Evolutionary conservation across 768 basidiomycete genomes (phyloP).

Genomic region (Mrakia gelida): DNA sequence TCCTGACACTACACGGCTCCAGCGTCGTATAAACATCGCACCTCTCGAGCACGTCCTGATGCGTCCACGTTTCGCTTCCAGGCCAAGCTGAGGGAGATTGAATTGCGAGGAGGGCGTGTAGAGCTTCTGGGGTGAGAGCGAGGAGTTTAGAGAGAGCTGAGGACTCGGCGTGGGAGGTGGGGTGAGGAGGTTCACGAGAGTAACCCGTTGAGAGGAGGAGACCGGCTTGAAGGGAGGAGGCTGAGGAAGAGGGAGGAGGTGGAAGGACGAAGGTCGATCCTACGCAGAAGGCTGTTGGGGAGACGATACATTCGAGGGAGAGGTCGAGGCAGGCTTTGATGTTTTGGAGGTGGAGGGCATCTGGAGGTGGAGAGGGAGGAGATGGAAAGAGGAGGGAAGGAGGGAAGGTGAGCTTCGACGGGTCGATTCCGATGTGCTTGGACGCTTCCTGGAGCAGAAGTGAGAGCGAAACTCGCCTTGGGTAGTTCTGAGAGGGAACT

Average conservation of each 20-base stretch:
- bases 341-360: no score
- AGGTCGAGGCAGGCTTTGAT: no score
- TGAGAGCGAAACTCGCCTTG: background rate
- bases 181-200: conserved; percentile 53
- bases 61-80: conserved; percentile 17
- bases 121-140: background rate
- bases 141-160: background rate
- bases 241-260: background rate
- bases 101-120: background rate
- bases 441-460: background rate
- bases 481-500: background rate
- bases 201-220: conserved; percentile 56
- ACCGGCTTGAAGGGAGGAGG: background rate
- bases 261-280: background rate
- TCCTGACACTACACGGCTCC: conserved; percentile 54
- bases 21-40: conserved; percentile 88
- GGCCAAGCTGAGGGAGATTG: conserved; percentile 1
- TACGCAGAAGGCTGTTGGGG: no score
- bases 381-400: background rate
- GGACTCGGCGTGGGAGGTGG: conserved; percentile 52
- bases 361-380: background rate
- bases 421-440: background rate
- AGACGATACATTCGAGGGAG: no score
- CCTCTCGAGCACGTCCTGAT: conserved; percentile 53
- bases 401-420: background rate